phyloP scores from a whole-genome alignment of 1,139 yeast genomes.

The Scheffersomyces titani region DNA sequence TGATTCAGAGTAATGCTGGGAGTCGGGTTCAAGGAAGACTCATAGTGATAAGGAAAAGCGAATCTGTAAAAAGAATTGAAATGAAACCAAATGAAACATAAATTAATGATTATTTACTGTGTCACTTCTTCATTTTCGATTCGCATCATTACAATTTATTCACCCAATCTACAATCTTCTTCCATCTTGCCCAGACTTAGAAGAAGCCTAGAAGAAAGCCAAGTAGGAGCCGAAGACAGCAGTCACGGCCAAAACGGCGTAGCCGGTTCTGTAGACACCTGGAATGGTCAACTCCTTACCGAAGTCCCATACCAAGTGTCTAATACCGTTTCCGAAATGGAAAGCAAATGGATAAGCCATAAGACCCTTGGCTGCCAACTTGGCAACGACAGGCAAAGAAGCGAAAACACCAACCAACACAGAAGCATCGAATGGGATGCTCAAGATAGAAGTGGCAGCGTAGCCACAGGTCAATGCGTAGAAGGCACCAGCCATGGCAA shows the following conservation, averaged over 20 bases:
- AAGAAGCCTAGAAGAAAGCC: constrained; percentile 45
- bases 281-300: constrained; percentile 75
- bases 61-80: background rate
- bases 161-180: background rate
- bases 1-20: background rate
- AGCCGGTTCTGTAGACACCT: constrained; percentile 94
- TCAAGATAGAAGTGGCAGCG: constrained; percentile 69
- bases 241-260: constrained; percentile 73
- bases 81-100: background rate
- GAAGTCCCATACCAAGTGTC: constrained; percentile 92
- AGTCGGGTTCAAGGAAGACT: background rate
- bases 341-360: constrained; percentile 83
- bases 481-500: constrained; percentile 74
- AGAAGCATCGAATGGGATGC: constrained; percentile 64
- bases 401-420: constrained; percentile 57
- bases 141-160: background rate
- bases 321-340: constrained; percentile 83
- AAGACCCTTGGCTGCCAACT: constrained; percentile 64
- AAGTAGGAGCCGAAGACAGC: constrained; percentile 64
- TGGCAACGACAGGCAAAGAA: constrained; percentile 61
- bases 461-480: constrained; percentile 76
- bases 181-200: constrained; percentile 11
- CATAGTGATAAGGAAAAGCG: background rate
- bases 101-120: background rate
- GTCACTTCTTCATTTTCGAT: background rate